Evolutionary conservation across 2,329 filamentous ascomycete species (phyloP).

Genomic region (Knoxdaviesia capensis): DNA sequence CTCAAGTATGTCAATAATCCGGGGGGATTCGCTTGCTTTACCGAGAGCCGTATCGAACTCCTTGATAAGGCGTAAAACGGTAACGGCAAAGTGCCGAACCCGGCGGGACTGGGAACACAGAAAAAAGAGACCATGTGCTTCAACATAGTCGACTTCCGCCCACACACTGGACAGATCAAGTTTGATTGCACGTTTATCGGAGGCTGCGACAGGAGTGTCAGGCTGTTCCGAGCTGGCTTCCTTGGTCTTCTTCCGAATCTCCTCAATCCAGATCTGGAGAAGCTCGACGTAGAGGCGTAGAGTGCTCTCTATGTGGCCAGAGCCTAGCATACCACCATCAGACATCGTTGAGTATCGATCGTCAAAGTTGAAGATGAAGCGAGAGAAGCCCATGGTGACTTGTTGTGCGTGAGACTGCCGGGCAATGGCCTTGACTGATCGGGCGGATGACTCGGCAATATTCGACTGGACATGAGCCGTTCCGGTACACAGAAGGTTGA

Average conservation of each 20-base stretch:
- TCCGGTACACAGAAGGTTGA: slow-evolving; percentile 88
- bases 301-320: slow-evolving; percentile 87
- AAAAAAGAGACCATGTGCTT: slow-evolving; percentile 93
- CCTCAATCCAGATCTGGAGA: slow-evolving; percentile 91
- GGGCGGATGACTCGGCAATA: slow-evolving; percentile 79
- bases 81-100: slow-evolving; percentile 79
- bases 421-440: slow-evolving; percentile 88
- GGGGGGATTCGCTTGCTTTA: slow-evolving; percentile 37
- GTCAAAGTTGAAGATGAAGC: slow-evolving; percentile 98
- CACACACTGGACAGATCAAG: slow-evolving; percentile 75
- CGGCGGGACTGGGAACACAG: slow-evolving; percentile 85
- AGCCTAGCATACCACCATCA: slow-evolving; percentile 87
- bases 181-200: slow-evolving; percentile 54
- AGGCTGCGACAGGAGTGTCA: slow-evolving; percentile 29
- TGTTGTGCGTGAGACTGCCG: slow-evolving; percentile 83
- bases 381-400: slow-evolving; percentile 87
- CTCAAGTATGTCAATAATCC: slow-evolving; percentile 84
- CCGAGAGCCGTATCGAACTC: slow-evolving; percentile 84
- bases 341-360: slow-evolving; percentile 95
- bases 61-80: slow-evolving; percentile 73
- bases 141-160: slow-evolving; percentile 89
- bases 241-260: slow-evolving; percentile 71
- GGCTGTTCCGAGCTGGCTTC: slow-evolving; percentile 45
- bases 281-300: slow-evolving; percentile 83
- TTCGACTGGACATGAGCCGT: slow-evolving; percentile 88